Evolutionary conservation across 768 basidiomycete genomes (phyloP), one percentile per base, ranked within the genome.

Genomic region (Boletus pseudopeckii): DNA sequence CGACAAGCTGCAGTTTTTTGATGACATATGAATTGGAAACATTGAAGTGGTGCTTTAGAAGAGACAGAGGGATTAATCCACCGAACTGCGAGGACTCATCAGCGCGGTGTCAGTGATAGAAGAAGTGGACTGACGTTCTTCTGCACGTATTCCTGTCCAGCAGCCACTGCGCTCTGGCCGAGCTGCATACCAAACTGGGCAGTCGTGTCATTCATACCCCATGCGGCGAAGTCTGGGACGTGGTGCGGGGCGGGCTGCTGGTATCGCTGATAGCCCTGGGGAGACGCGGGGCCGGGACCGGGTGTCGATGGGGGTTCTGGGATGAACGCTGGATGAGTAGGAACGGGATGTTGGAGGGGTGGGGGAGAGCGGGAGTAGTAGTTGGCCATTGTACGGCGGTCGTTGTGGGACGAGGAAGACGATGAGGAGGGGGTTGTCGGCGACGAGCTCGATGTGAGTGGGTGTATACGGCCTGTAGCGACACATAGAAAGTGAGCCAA

Each of bases 141-240:
- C 71, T 94, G 91, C 44, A 99, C 88, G 59, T 98, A 98, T 45
- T 94, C 91, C 69, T 96, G 93, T 0, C 97, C 96, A 0, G 93
- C 96, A 7, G 87, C 85, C 3, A 98, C 88, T 0, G 96, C 96
- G 55, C 82, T 90, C 58, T 85, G 85, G 4, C 96, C 95, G 30
- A 98, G 83, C 69, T 98, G 96, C 83, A 98, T 91, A 20, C 96
- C 92, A 66, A 99, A 86, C 69, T 95, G 89, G 1, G 97, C 91
- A 2, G 97, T 98, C 10, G 92, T 85, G 64, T 91, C 91, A 70
- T 97, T 88, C 72, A 98, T 79, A 0, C 90, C 89, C 88, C 88
- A 91, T 14, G 86, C 84, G 10, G 77, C 78, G 59, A 87, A 88
- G 33, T 71, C 75, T 9, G 75, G 69, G 14, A 67, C 59, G 68